phyloP scores from a whole-genome alignment of 2,329 filamentous ascomycete genomes.

The Aspergillus sp. region DNA sequence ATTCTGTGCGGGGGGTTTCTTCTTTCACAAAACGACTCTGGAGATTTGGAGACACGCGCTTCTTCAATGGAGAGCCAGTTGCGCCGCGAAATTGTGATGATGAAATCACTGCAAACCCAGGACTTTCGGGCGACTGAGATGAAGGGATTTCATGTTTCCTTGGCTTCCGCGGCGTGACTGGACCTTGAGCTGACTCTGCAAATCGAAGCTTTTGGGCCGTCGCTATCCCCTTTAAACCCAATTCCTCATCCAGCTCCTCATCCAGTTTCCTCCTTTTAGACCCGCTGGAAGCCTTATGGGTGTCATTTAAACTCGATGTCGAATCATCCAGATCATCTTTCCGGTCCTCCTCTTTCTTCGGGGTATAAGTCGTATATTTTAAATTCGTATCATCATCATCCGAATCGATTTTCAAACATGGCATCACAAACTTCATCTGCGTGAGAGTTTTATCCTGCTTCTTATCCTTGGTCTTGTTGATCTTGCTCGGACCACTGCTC shows the following conservation, averaged over 20 bases:
- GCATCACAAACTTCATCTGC: constrained; percentile 38
- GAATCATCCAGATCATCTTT: not conserved
- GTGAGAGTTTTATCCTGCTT: constrained; percentile 35
- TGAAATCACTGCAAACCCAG: constrained; percentile 31
- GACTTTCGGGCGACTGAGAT: constrained; percentile 40
- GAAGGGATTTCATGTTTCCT: constrained; percentile 33
- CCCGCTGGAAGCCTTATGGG: constrained; percentile 3
- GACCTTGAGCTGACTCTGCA: constrained; percentile 5
- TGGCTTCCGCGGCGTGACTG: constrained; percentile 30
- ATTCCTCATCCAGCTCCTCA: constrained; percentile 4
- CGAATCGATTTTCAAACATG: constrained; percentile 27
- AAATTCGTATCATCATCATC: constrained; percentile 31
- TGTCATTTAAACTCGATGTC: not conserved
- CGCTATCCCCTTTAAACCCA: constrained; percentile 16
- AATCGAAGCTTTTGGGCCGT: constrained; percentile 8
- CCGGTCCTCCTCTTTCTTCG: constrained; percentile 8
- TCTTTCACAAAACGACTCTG: constrained; percentile 13
- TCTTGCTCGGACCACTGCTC: constrained; percentile 11
- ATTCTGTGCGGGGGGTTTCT: constrained; percentile 6
- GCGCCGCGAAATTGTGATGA: constrained; percentile 27
- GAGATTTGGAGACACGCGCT: constrained; percentile 4
- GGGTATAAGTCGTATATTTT: constrained; percentile 24
- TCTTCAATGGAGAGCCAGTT: constrained; percentile 20
- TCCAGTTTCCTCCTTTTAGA: constrained; percentile 19
- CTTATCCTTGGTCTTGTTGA: constrained; percentile 19